These are phyloP conservation scores for Epichloe scottii DNA, from an alignment of 2,329 filamentous ascomycete genomes.

Conservation along the genomic window DNA sequence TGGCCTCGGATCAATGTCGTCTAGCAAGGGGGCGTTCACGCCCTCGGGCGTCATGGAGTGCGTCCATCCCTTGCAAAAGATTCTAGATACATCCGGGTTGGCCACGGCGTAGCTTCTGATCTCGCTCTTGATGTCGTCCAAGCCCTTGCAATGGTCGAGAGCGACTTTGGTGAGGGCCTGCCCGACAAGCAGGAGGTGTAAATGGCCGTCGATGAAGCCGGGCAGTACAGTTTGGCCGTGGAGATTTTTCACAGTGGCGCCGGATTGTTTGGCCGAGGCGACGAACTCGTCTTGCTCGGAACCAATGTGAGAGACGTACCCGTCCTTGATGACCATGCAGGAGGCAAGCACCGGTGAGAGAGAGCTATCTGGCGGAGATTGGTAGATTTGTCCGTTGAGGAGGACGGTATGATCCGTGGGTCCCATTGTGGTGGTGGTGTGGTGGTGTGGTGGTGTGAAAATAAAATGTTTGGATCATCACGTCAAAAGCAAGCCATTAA, in stretches of 20 bases:
- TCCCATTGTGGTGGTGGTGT: conserved; percentile 5
- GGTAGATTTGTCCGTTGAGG: conserved; percentile 12
- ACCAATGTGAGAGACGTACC: conserved; percentile 22
- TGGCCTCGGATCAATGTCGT: conserved; percentile 39
- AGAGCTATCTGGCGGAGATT: conserved; percentile 2
- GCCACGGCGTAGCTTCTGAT: conserved; percentile 33
- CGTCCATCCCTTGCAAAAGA: conserved; percentile 44
- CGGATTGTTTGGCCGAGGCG: conserved; percentile 12
- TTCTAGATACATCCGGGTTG: conserved; percentile 33
- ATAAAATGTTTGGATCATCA: neutral
- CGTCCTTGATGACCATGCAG: conserved; percentile 22
- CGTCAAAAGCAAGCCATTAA: no score
- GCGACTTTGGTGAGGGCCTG: conserved; percentile 39
- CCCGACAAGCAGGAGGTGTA: conserved; percentile 42
- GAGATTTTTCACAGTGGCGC: conserved; percentile 16
- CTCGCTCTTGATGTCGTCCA: conserved; percentile 35
- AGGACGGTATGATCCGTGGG: conserved; percentile 7
- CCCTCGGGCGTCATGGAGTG: conserved; percentile 34
- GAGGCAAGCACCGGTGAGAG: conserved; percentile 7
- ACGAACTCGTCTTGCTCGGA: conserved; percentile 14
- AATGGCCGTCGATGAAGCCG: conserved; percentile 45
- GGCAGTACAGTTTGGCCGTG: conserved; percentile 31
- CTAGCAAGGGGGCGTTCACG: conserved; percentile 31
- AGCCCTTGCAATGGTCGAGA: conserved; percentile 33
- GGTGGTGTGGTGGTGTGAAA: neutral